Percentiles rank a stretch among this genome's conserved stretches.
phyloP scores from a whole-genome alignment of 805 yeast species.

The Wickerhamomyces chaumierensis region DNA sequence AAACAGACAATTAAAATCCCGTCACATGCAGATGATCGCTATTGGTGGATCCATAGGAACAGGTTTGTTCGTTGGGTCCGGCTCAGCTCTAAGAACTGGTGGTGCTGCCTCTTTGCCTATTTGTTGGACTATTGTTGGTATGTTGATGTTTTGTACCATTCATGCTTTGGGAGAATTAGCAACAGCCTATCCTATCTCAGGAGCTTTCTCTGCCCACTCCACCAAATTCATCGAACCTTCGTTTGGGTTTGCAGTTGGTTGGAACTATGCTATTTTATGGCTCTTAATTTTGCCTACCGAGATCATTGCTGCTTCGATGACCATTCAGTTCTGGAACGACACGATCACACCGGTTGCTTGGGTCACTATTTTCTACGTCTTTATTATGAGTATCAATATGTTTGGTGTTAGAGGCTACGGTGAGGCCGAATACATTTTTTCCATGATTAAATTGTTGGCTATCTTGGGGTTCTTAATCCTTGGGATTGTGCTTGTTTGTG shows the following conservation, averaged over 20 bases:
- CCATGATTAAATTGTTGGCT: conserved; percentile 36
- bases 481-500: conserved; percentile 37
- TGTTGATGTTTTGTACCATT: conserved; percentile 46
- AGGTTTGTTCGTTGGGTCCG: conserved; percentile 59
- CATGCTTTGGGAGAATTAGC: conserved; percentile 55
- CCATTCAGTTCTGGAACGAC: conserved; percentile 39
- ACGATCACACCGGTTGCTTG: conserved; percentile 35
- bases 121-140: conserved; percentile 41
- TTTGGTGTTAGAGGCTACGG: conserved; percentile 48
- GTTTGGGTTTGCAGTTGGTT: conserved; percentile 53
- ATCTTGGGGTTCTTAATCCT: conserved; percentile 42
- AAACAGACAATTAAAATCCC: conserved; percentile 37
- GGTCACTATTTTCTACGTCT: conserved; percentile 37
- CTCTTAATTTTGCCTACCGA: conserved; percentile 39
- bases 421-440: conserved; percentile 40
- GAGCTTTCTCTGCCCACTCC: conserved; percentile 54
- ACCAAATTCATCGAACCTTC: conserved; percentile 47
- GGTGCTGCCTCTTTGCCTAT: conserved; percentile 58
- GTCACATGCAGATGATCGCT: conserved; percentile 59
- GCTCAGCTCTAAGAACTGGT: conserved; percentile 43
- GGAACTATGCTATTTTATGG: conserved; percentile 46
- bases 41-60: conserved; percentile 63
- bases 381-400: conserved; percentile 35
- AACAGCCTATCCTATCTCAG: conserved; percentile 50
- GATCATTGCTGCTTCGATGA: conserved; percentile 41